These are phyloP conservation scores for Camelina hispida DNA, from an alignment of 345 rosid species.

Conservation along the genomic window DNA sequence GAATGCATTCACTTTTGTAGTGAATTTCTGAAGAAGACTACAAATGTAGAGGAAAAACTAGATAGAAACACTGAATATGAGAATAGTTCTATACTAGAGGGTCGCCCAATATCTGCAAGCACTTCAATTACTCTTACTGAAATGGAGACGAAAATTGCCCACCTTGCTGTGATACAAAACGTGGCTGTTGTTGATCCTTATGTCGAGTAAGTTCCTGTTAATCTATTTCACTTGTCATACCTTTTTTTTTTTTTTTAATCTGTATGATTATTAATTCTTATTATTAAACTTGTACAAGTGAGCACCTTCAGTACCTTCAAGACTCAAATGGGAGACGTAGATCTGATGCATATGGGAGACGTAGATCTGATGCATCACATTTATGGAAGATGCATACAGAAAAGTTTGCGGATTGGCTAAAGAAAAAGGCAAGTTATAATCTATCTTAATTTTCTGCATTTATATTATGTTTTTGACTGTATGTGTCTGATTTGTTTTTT, in stretches of 20 bases:
- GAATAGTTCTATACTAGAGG: background rate
- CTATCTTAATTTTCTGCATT: background rate
- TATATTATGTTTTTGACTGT: background rate
- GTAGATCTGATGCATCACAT: background rate
- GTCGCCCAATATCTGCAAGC: background rate
- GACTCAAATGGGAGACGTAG: background rate
- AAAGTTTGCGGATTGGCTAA: constrained; percentile 5
- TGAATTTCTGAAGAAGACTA: background rate
- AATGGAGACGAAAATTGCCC: background rate
- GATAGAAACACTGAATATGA: background rate
- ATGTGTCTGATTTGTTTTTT: background rate
- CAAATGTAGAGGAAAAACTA: background rate
- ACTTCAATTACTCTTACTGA: background rate
- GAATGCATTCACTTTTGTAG: background rate
- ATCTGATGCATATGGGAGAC: background rate
- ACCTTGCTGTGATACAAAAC: constrained; percentile 14
- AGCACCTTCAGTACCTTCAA: constrained; percentile 9
- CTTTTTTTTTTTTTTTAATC: too few species aligned
- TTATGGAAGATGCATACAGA: constrained; percentile 18
- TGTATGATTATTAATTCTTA: background rate
- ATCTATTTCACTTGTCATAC: too few species aligned
- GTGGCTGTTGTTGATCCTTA: background rate
- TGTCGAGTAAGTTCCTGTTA: background rate
- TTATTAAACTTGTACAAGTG: background rate
- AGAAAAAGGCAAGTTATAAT: background rate